These are phyloP conservation scores for Dendrobium catenatum DNA, from an alignment of 106 monocot species.

Conservation along the genomic window DNA sequence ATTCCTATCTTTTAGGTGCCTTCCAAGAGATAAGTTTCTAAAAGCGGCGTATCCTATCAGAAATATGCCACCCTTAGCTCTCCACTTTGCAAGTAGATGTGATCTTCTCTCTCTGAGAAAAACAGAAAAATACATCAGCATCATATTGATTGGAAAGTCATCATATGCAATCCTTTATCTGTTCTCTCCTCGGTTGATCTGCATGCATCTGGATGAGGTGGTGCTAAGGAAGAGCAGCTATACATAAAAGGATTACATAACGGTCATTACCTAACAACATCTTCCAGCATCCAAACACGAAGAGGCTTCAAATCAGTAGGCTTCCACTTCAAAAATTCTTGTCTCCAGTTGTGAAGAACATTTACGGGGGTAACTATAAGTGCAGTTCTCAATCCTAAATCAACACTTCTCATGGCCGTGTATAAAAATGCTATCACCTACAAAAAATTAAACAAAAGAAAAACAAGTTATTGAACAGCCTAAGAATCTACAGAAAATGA, in stretches of 20 bases:
- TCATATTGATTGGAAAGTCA: not conserved
- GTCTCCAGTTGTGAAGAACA: conserved; percentile 93
- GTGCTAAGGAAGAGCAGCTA: not conserved
- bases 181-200: not conserved
- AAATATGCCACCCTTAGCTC: conserved; percentile 79
- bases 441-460: conserved; percentile 10
- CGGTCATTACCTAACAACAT: conserved; percentile 64
- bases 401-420: conserved; percentile 62
- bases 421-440: conserved; percentile 94
- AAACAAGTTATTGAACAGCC: not conserved
- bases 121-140: not conserved
- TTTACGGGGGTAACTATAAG: conserved; percentile 95
- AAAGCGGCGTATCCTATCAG: conserved; percentile 90
- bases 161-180: not conserved
- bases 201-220: not conserved
- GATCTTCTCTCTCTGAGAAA: conserved; percentile 58
- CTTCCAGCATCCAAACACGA: conserved; percentile 80
- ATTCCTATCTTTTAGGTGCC: conserved; percentile 62
- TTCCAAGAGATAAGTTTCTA: conserved; percentile 75
- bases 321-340: conserved; percentile 84
- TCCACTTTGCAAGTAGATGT: conserved; percentile 69
- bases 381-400: conserved; percentile 73
- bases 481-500: not conserved
- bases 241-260: not conserved
- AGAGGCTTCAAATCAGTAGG: conserved; percentile 77